phyloP scores from a whole-genome alignment of 495 filamentous ascomycete genomes.

The Cenococcum geophilum region DNA sequence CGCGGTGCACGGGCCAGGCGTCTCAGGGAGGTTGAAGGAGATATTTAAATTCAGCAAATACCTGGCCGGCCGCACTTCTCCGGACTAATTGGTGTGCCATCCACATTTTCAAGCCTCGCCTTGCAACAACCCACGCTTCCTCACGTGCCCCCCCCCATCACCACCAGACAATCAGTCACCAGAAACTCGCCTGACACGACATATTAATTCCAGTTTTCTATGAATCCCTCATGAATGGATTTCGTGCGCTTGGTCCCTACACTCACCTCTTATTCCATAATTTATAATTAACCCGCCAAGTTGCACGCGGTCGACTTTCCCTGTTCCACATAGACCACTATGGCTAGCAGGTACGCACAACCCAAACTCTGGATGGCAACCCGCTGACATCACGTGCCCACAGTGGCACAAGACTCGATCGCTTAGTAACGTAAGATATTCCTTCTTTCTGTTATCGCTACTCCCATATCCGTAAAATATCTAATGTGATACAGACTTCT shows the following conservation, averaged over 20 bases:
- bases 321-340: neutral
- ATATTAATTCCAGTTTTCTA: neutral
- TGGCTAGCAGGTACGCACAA: conserved; percentile 5
- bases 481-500: conserved; percentile 58
- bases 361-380: neutral
- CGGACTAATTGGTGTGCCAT: conserved; percentile 3
- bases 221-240: neutral
- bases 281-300: neutral
- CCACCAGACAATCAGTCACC: no score
- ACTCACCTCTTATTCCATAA: neutral
- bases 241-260: neutral
- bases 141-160: neutral
- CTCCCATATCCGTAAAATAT: conserved; percentile 29
- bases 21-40: neutral
- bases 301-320: neutral
- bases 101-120: neutral
- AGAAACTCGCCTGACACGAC: neutral
- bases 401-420: conserved; percentile 60
- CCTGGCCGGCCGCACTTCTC: conserved; percentile 1
- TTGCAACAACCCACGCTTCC: neutral
- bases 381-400: neutral
- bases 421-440: conserved; percentile 77
- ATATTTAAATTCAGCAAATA: conserved; percentile 3
- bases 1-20: neutral
- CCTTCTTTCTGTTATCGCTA: neutral